Percentiles rank a stretch among this genome's conserved stretches.
phyloP scores from a whole-genome alignment of 2,329 filamentous ascomycete species.

The Sclerotinia nivalis region DNA sequence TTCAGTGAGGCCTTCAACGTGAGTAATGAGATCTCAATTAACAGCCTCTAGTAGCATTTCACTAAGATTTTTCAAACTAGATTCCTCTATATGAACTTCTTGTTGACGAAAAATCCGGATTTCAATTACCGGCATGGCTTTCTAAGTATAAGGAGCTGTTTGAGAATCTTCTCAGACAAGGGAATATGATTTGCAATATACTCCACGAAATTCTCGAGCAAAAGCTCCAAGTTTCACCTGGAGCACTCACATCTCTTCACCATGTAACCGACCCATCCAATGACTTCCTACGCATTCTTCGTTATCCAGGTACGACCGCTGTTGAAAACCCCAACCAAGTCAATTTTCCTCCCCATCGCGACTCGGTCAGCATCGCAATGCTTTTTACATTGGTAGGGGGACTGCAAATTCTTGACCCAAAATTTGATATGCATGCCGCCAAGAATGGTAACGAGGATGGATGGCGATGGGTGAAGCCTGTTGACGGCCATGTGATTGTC shows the following conservation, averaged over 20 bases:
- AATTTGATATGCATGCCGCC: not conserved
- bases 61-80: not conserved
- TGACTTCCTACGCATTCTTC: conserved; percentile 2
- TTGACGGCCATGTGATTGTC: not conserved
- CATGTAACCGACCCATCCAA: not conserved
- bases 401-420: not conserved
- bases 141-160: not conserved
- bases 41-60: not conserved
- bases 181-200: not conserved
- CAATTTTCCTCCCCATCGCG: not conserved
- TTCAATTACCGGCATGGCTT: not conserved
- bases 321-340: not conserved
- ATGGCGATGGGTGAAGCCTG: not conserved
- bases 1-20: not conserved
- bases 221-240: not conserved
- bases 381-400: not conserved
- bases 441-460: not conserved
- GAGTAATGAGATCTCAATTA: not conserved
- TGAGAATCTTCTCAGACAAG: not conserved
- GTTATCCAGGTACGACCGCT: not conserved
- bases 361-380: not conserved
- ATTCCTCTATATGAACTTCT: not conserved
- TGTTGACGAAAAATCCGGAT: not conserved
- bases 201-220: not conserved
- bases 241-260: not conserved